phyloP scores from a whole-genome alignment of 2,329 filamentous ascomycete species.

The Trichoderma guizhouense region DNA sequence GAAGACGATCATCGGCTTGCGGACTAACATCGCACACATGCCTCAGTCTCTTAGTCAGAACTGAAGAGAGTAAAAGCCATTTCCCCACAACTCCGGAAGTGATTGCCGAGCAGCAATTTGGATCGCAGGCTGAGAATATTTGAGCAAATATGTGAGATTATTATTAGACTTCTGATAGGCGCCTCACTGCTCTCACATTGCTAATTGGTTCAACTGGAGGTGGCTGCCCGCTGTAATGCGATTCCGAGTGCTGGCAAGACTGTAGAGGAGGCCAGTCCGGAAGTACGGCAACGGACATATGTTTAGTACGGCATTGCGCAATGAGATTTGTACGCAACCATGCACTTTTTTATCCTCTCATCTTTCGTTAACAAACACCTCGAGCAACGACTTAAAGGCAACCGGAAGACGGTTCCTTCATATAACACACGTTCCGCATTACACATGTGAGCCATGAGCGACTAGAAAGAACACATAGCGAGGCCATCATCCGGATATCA shows the following conservation, averaged over 20 bases:
- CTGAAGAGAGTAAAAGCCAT: neutral
- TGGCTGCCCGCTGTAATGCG: neutral
- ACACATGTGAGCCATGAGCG: neutral
- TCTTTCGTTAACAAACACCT: neutral
- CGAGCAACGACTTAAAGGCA: neutral
- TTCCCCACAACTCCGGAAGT: neutral
- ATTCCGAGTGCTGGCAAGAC: neutral
- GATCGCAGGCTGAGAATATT: neutral
- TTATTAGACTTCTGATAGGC: neutral
- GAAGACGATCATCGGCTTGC: neutral
- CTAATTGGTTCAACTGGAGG: neutral
- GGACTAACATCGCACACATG: neutral
- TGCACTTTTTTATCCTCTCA: neutral
- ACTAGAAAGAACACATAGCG: neutral
- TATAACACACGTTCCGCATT: neutral
- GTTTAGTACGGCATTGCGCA: neutral
- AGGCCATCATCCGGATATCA: neutral
- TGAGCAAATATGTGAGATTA: neutral
- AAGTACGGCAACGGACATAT: neutral
- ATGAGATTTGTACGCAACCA: neutral
- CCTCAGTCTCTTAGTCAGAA: neutral
- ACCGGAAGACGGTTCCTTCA: neutral
- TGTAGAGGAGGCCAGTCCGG: neutral
- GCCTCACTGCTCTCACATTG: neutral
- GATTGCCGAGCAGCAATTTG: neutral